Evolutionary conservation across 306 rosid species (phyloP).

Genomic region (Prosopis cineraria): DNA sequence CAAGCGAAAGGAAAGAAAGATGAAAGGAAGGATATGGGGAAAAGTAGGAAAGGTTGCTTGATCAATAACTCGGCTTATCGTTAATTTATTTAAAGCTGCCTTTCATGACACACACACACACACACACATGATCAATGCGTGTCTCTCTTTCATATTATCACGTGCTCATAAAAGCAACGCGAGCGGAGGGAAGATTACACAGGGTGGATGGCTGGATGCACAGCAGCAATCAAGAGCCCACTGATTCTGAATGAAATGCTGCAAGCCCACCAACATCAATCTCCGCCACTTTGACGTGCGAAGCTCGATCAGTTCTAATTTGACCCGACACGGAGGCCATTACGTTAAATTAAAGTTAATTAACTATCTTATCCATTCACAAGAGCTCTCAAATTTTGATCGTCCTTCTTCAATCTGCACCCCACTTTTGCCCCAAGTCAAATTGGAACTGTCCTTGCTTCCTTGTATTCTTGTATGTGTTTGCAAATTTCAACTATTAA

Average conservation of each 20-base stretch:
- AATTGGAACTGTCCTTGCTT: neutral
- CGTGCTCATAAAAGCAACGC: neutral
- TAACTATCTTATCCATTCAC: constrained; percentile 38
- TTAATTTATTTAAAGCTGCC: constrained; percentile 31
- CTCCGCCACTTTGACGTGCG: constrained; percentile 9
- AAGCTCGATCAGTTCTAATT: neutral
- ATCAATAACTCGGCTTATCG: constrained; percentile 27
- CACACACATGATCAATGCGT: too few relatives aligned
- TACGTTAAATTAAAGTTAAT: neutral
- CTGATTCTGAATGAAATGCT: neutral
- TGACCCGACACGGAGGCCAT: neutral
- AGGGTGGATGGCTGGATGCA: too few relatives aligned
- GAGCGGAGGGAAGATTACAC: too few relatives aligned
- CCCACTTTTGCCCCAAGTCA: neutral
- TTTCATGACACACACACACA: constrained; percentile 15
- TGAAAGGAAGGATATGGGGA: constrained; percentile 21
- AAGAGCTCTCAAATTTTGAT: constrained; percentile 24
- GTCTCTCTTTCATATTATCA: neutral
- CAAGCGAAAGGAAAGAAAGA: constrained; percentile 31
- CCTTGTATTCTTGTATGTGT: neutral
- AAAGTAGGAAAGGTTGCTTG: constrained; percentile 32
- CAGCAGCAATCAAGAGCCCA: too few relatives aligned
- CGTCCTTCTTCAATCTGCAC: constrained; percentile 5
- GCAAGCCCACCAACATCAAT: neutral
- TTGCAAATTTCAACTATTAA: neutral